Evolutionary conservation across 2,329 filamentous ascomycete species (phyloP), one percentile per base, ranked within the genome.

Genomic region (Pseudogymnoascus sp.): DNA sequence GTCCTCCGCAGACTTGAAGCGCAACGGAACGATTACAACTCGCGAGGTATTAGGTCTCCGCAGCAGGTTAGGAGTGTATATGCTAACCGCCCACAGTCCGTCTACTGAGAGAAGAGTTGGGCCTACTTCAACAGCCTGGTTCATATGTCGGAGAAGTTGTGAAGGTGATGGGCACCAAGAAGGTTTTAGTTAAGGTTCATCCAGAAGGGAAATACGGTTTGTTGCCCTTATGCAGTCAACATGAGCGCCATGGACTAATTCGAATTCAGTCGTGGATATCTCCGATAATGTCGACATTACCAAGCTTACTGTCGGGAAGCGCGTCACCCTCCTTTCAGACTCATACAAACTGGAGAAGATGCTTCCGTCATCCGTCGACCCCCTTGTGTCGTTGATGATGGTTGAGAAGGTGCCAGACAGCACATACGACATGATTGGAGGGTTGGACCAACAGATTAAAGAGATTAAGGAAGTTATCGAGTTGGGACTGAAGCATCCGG

Each of bases 401-500:
- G 94, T 99, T 60, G 94, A 99, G 76, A 99, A 99, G 83, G 94
- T 99, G 13, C 94, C 94, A 13, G 94, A 99, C 81, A 97, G 92
- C 80, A 99, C 94, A 74, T 99, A 99, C 81, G 94, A 99, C 79
- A 99, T 99, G 94, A 99, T 99, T 75, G 94, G 94, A 78, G 94
- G 94, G 68, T 81, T 99, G 65, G 94, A 99, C 75, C 93, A 99
- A 76, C 94, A 99, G 75, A 97, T 99, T 81, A 97, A 99, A 80
- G 94, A 99, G 76, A 99, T 99, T 82, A 99, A 99, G 80, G 94
- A 99, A 79, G 94, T 99, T 71, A 97, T 99, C 75, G 94, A 99
- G 80, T 88, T 99, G 48, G 94, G 94, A 68, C 85, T 99, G 66
- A 97, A 97, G 81, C 94, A 99, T 76, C 94, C 94, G 5, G 94